Percentiles rank a stretch among this genome's conserved stretches.
phyloP scores from a whole-genome alignment of 2,329 filamentous ascomycete species.

The Alternaria triticina region DNA sequence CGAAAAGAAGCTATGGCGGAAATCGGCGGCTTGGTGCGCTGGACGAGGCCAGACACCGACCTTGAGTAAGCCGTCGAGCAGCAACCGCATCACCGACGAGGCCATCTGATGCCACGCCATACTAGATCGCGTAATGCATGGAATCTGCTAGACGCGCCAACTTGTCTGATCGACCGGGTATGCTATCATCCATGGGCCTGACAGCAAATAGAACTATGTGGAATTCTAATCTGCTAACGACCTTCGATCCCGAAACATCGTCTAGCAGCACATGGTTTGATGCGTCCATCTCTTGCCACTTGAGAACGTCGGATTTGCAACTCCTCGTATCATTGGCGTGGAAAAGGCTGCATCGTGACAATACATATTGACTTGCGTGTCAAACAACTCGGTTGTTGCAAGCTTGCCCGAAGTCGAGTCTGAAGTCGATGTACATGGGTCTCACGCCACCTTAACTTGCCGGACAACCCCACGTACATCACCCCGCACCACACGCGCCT shows the following conservation, averaged over 20 bases:
- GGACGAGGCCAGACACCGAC: constrained; percentile 8
- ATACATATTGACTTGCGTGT: background rate
- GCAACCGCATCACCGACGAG: background rate
- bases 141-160: constrained; percentile 1
- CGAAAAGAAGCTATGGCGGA: constrained; percentile 3
- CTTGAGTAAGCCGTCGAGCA: constrained; percentile 12
- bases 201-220: background rate
- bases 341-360: background rate
- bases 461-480: constrained; percentile 5
- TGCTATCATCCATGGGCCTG: background rate
- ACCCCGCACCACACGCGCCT: constrained; percentile 7
- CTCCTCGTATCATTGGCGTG: background rate
- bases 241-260: background rate
- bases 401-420: background rate
- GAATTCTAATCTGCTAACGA: background rate
- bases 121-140: background rate
- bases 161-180: background rate
- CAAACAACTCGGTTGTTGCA: background rate
- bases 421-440: background rate
- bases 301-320: background rate
- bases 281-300: background rate
- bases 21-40: constrained; percentile 7
- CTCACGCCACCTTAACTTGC: background rate
- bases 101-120: constrained; percentile 1
- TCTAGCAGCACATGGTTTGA: background rate